Base-by-base conservation (phyloP, 768 basidiomycete genomes). In the Kwoniella botswanensis region DNA sequence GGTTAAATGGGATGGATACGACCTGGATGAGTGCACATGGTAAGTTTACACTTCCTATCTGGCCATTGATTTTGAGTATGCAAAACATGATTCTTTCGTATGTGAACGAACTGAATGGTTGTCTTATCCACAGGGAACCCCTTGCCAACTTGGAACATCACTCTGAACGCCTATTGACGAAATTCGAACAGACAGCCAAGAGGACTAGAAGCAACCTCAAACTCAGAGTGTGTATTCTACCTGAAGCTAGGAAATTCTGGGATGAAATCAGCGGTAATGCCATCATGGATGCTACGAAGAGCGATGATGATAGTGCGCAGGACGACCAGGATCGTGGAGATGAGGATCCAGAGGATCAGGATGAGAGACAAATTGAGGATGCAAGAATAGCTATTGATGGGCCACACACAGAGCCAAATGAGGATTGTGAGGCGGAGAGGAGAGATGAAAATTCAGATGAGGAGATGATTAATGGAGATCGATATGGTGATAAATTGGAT, bases 1-100 rank as follows among this genome's bases (percentile, higher is more conserved):
- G n/a, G 67, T 72, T 42, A 63, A 68, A 55, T 72, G 71, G 71
- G 67, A 63, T 18, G 67, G 67, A 0, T 72, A 67, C 12, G 62
- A 46, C 7, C 52, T 68, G 66, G 41, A 64, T 26, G 71, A 72
- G 15, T 72, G 65, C 22, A 72, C 71, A 4, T 72, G 71, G 71
- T 72, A 42, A 58, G 66, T 63, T 60, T 56, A 21, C 41, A 35
- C 43, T 26, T 26, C 26, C 4, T 26, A 26, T 26, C 26, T 3
- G 26, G 26, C 4, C 26, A 26, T 26, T 26, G 3, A 26, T 26
- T 2, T 26, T 26, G 26, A 26, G 26, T 26, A 26, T 26, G 26
- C 4, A 26, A 4, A 4, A 3, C 26, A 26, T 26, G 4, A 26
- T 26, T 26, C 3, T 4, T 26, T 26, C 26, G 26, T 26, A 26